Evolutionary conservation across 331 rosid species (phyloP).

Genomic region (Malus hybrid): DNA sequence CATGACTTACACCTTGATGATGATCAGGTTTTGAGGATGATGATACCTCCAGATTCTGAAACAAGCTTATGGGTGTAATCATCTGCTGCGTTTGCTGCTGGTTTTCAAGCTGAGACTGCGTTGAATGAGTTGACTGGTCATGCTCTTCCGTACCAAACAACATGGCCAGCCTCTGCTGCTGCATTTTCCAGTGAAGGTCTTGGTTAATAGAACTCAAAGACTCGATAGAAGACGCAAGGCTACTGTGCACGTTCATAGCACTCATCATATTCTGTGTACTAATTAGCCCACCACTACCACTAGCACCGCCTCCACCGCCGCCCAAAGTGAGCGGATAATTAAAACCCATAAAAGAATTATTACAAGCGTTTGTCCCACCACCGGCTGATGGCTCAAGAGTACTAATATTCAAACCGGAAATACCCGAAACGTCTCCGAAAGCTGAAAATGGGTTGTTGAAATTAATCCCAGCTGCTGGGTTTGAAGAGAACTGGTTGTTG

Average conservation of each 20-base stretch:
- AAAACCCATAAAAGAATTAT: constrained; percentile 29
- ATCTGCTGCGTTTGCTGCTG: constrained; percentile 27
- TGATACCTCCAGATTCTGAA: constrained; percentile 49
- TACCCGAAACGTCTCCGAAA: constrained; percentile 28
- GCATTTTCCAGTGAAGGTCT: constrained; percentile 95
- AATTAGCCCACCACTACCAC: not conserved
- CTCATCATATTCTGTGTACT: constrained; percentile 26
- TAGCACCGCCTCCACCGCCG: constrained; percentile 1
- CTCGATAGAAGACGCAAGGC: constrained; percentile 71
- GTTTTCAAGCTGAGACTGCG: constrained; percentile 13
- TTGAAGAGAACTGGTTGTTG: not conserved
- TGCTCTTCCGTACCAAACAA: constrained; percentile 35
- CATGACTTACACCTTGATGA: constrained; percentile 11
- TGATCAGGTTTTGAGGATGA: constrained; percentile 27
- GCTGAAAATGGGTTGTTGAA: constrained; percentile 38
- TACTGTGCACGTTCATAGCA: constrained; percentile 37
- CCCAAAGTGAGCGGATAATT: constrained; percentile 41
- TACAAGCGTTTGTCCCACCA: not conserved
- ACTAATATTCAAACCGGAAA: constrained; percentile 1
- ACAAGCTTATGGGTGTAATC: constrained; percentile 37
- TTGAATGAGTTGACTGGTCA: not conserved
- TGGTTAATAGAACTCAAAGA: constrained; percentile 91
- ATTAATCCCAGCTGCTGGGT: constrained; percentile 19
- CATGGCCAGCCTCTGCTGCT: constrained; percentile 76
- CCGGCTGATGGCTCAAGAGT: constrained; percentile 32